Percentiles rank a stretch among this genome's conserved stretches.
Conservation (phyloP, 345 rosid species). For the Salix purpurea region DNA sequence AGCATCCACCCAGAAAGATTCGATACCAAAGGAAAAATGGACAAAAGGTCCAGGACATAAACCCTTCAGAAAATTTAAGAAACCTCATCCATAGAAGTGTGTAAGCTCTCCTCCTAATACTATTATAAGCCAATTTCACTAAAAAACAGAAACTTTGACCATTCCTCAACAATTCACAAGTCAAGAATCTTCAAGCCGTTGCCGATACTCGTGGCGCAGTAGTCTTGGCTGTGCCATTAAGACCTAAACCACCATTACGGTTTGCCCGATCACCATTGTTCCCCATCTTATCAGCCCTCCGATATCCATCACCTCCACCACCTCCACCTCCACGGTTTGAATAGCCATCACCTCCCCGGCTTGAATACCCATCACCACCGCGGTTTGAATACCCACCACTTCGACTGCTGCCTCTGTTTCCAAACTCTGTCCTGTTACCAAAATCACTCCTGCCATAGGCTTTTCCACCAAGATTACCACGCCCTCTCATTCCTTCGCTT, state of each 20-base stretch:
- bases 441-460: conserved; percentile 57
- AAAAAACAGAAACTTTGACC: conserved; percentile 5
- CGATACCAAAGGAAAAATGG: background rate
- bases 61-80: background rate
- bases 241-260: conserved; percentile 34
- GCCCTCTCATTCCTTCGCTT: conserved; percentile 72
- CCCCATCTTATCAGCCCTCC: conserved; percentile 40
- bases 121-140: background rate
- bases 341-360: conserved; percentile 36
- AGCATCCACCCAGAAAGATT: background rate
- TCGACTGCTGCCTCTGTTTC: conserved; percentile 52
- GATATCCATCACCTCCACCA: conserved; percentile 22
- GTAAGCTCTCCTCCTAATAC: background rate
- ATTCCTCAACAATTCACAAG: background rate
- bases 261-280: conserved; percentile 44
- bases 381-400: conserved; percentile 70
- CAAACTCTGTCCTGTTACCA: conserved; percentile 52
- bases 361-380: conserved; percentile 43
- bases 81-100: background rate
- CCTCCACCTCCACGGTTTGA: conserved; percentile 10
- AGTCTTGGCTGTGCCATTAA: conserved; percentile 34
- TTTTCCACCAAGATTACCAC: conserved; percentile 67
- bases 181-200: conserved; percentile 35
- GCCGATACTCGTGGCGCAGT: conserved; percentile 49
- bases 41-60: background rate